phyloP scores from a whole-genome alignment of 2,329 filamentous ascomycete species.

The Sporothrix globosa region DNA sequence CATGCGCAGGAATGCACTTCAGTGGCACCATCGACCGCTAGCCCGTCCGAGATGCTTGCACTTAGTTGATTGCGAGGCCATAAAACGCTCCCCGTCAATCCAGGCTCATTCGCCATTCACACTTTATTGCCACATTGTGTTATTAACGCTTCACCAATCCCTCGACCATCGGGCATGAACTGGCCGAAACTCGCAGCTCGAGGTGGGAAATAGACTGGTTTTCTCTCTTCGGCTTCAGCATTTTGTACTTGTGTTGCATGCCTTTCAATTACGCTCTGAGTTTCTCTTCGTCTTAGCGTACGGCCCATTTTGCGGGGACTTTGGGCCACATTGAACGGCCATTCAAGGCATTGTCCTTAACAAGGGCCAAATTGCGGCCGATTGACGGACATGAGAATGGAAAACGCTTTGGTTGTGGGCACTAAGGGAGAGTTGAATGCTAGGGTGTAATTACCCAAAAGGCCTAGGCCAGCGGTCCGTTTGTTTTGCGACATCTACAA shows the following conservation, averaged over 20 bases:
- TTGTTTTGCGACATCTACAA: no score
- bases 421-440: background rate
- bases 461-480: background rate
- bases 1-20: background rate
- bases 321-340: background rate
- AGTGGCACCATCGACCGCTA: background rate
- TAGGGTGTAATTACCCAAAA: background rate
- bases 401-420: background rate
- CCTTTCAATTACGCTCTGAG: background rate
- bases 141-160: background rate
- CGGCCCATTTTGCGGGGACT: constrained; percentile 9
- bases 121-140: background rate
- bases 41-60: constrained; percentile 1
- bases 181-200: background rate
- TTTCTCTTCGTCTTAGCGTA: constrained; percentile 14
- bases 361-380: no score
- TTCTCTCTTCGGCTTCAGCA: background rate
- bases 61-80: background rate
- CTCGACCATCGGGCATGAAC: background rate
- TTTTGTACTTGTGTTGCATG: background rate
- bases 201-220: background rate
- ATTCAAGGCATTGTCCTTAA: constrained; percentile 15
- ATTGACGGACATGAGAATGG: no score
- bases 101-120: background rate
- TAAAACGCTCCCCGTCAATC: background rate